phyloP scores from a whole-genome alignment of 2,329 filamentous ascomycete genomes.

The Epichloe baconii region DNA sequence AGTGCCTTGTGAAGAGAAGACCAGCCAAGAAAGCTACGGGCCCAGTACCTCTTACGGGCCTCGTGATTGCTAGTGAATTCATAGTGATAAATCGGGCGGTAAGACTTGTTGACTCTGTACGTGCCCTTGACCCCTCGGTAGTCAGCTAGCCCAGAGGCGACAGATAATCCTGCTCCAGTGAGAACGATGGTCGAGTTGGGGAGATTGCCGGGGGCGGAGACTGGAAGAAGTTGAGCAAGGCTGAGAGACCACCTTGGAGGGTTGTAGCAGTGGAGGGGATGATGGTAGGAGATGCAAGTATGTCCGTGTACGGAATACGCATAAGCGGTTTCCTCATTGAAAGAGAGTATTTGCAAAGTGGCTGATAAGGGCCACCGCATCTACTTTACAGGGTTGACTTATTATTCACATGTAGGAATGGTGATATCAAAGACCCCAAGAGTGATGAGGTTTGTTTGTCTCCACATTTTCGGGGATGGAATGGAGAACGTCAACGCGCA shows the following conservation, averaged over 20 bases:
- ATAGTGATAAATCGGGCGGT: conserved; percentile 83
- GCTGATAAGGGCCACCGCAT: background rate
- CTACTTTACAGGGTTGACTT: background rate
- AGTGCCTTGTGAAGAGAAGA: conserved; percentile 63
- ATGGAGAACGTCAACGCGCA: too few species aligned
- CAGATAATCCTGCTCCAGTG: conserved; percentile 84
- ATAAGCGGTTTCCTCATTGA: conserved; percentile 59
- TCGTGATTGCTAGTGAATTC: conserved; percentile 78
- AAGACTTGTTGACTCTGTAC: conserved; percentile 81
- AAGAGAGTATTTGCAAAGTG: background rate
- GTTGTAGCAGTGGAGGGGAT: conserved; percentile 61
- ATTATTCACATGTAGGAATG: background rate
- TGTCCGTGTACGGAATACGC: conserved; percentile 82
- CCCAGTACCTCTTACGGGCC: conserved; percentile 88
- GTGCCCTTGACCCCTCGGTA: conserved; percentile 85
- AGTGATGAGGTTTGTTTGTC: too few species aligned
- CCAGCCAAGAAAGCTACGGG: conserved; percentile 88
- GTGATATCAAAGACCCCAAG: background rate
- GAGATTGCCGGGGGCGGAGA: conserved; percentile 39
- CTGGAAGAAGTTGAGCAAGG: conserved; percentile 64
- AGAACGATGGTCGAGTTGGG: conserved; percentile 35
- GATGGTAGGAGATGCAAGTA: conserved; percentile 61
- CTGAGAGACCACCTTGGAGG: conserved; percentile 58
- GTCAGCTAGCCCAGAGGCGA: conserved; percentile 84
- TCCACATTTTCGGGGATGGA: too few species aligned